These are phyloP conservation scores for Globisporangium heterothallicum DNA, from an alignment of 352 stramenopile species.

Conservation along the genomic window DNA sequence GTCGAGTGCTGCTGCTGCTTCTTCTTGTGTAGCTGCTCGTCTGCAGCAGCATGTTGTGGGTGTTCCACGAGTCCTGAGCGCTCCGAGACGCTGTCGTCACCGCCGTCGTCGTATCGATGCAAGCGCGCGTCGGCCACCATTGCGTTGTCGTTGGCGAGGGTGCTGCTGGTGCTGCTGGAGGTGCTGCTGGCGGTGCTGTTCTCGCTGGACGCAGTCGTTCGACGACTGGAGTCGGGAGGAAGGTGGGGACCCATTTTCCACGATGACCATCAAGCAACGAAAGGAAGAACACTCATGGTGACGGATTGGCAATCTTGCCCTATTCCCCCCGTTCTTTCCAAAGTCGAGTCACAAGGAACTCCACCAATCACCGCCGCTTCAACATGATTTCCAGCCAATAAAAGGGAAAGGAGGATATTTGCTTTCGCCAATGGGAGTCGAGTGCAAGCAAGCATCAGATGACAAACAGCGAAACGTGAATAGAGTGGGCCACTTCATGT, in stretches of 20 bases:
- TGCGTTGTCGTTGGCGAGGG: background rate
- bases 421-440: slow-evolving; percentile 7
- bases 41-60: background rate
- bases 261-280: background rate
- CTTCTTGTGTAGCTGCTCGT: background rate
- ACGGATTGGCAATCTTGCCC: background rate
- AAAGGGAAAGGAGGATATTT: background rate
- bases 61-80: slow-evolving; percentile 21
- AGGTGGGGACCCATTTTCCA: slow-evolving; percentile 4
- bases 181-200: background rate
- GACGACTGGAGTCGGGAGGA: slow-evolving; percentile 9
- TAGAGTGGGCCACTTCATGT: slow-evolving; percentile 1
- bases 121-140: slow-evolving; percentile 7
- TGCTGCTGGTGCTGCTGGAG: background rate
- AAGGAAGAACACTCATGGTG: background rate
- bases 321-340: background rate
- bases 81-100: slow-evolving; percentile 15
- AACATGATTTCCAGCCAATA: slow-evolving; percentile 10
- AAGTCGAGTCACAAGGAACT: background rate
- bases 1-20: slow-evolving; percentile 24
- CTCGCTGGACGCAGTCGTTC: background rate
- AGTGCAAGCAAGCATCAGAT: background rate
- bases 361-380: background rate
- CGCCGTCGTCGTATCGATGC: slow-evolving; percentile 4
- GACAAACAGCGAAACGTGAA: background rate